Conservation (phyloP, 441 rosid species). For the Croton setiger region DNA sequence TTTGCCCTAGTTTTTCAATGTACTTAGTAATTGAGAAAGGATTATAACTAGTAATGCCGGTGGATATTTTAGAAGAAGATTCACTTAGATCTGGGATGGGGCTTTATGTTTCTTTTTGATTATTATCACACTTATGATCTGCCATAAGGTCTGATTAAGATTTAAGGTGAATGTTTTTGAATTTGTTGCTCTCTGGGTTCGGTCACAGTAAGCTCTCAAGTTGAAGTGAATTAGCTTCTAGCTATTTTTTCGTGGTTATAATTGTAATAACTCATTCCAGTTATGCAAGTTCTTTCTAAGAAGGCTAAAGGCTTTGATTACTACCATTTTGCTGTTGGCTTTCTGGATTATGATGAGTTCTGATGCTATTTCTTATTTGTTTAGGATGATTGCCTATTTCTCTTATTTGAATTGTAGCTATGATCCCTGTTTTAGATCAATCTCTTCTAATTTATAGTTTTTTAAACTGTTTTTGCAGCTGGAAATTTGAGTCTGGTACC, state of each 20-base stretch:
- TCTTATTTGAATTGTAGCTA: constrained; percentile 1
- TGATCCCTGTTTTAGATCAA: background rate
- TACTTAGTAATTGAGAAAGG: background rate
- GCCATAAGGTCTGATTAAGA: background rate
- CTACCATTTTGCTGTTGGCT: background rate
- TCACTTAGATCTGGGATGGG: too few relatives aligned
- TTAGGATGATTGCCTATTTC: background rate
- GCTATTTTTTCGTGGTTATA: background rate
- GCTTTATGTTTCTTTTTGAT: background rate
- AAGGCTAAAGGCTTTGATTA: background rate
- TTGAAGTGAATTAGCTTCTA: background rate
- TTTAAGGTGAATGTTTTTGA: background rate
- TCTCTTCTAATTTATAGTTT: background rate
- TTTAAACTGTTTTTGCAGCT: constrained; percentile 30
- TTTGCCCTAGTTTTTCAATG: background rate
- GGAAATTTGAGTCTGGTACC: constrained; percentile 55
- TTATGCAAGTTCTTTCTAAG: background rate
- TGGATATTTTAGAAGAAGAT: background rate
- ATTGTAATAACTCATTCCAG: background rate
- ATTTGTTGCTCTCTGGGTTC: background rate
- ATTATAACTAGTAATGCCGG: background rate
- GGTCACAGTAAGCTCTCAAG: background rate
- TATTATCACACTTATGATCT: background rate
- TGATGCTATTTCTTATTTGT: background rate
- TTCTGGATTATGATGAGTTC: background rate